Evolutionary conservation across 2,329 filamentous ascomycete genomes (phyloP), one percentile per base, ranked within the genome.

Genomic region (Knoxdaviesia proteae): DNA sequence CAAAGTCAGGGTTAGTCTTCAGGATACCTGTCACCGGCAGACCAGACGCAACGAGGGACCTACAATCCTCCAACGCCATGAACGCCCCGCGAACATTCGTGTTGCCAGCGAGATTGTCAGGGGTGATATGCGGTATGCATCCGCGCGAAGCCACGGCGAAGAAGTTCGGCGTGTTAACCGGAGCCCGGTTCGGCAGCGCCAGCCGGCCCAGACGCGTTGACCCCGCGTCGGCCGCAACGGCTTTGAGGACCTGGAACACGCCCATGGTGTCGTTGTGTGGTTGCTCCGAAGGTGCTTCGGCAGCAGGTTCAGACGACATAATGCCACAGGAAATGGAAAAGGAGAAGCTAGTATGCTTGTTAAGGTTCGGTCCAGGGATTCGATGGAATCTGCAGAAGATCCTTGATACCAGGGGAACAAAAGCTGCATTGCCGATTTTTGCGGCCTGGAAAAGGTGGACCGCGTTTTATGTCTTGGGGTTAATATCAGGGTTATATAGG

Each of bases 11-110:
- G 6, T 41, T 38, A 30, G 29, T 9, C n/a, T 6, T 33, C 7
- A n/a, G 6, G 34, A 35, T 34, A 36, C 31, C 37, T 31, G 34
- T 11, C 2, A 31, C 3, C 7, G 29, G 34, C 7, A 32, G 10
- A 40, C 9, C 30, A 34, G 7, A n/a, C 34, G 45, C 20, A 35
- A 32, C 58, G 5, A 31, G 20, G 9, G 7, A 41, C 81, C 60
- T 68, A 94, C 90, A 96, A 59, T 98, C 90, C 65, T 98, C 90
- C 32, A 96, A 63, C 1, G 80, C 83, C 53, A 90, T 65, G 55
- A 93, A 93, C 3, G 83, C 67, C 31, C 80, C 81, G 32, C 65
- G 63, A 46, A 92, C 65, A 5, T 69, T 56, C 1, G 77, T 76
- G 52, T 80, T 66, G 44, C 74, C 77, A 36, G 61, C 57, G 49